Base-by-base conservation (phyloP, 1,139 yeast genomes). In the Yamadazyma atlantica region DNA sequence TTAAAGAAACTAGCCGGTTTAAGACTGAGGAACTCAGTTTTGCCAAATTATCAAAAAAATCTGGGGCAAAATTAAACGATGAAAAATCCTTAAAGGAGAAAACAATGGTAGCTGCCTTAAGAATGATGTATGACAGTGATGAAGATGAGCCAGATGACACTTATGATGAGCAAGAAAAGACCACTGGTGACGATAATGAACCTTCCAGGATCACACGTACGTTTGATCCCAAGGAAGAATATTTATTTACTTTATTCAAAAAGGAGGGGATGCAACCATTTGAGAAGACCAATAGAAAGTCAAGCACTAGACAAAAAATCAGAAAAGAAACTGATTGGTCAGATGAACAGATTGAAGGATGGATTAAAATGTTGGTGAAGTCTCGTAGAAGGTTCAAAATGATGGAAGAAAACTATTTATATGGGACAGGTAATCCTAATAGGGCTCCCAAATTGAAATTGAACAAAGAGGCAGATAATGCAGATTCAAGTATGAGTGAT, bases 271-370 rank as follows among this genome's bases (percentile, higher is more conserved):
- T 62, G 2, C 52, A 42, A 1, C 52, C 66, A 9, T 82, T 90
- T 46, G 72, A 63, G 7, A 70, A 76, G 42, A 46, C 62, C 0
- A 58, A 67, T 4, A 67, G 96, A 41, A 78, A 80, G 36, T 53
- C 81, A 0, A 60, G 68, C 28, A 58, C 53, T 8, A 69, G 97
- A 40, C 62, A 64, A 21, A 75, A 71, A 16, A 61, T 88, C 52
- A 78, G 73, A 47, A 54, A 58, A 12, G 63, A 65, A 27, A 75
- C 82, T 0, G 68, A 68, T 1, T 86, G 95, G 96, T 69, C 89
- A 0, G 92, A 89, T 57, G 96, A 87, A 54, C 95, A 88, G 57
- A 78, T 90, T 33, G 97, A 90, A 65, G 96, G 96, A 0, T 90
- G 97, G 97, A 83, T 85, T 1, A 65, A 85, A 42, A 84, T 85